Evolutionary conservation across 1,139 yeast species (phyloP).

Genomic region (Kluyveromyces marxianus): DNA sequence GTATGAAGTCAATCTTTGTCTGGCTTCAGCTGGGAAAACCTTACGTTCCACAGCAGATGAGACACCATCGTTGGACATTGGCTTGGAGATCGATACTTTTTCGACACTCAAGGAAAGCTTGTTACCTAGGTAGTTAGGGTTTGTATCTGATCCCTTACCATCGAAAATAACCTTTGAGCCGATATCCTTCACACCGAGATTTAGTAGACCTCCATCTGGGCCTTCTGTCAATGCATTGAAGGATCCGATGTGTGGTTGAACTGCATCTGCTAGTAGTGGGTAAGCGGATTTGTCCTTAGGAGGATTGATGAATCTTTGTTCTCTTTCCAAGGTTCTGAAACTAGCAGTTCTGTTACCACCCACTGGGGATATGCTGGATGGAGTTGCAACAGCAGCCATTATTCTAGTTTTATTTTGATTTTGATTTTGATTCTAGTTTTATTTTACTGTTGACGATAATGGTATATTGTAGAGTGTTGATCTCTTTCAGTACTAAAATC

Average conservation of each 20-base stretch:
- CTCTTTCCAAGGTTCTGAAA: slow-evolving; percentile 85
- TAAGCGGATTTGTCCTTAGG: slow-evolving; percentile 78
- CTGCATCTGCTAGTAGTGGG: slow-evolving; percentile 81
- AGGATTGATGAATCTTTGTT: slow-evolving; percentile 75
- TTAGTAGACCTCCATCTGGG: slow-evolving; percentile 72
- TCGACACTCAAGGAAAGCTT: slow-evolving; percentile 75
- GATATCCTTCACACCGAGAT: slow-evolving; percentile 80
- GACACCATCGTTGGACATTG: slow-evolving; percentile 70
- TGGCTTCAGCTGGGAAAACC: slow-evolving; percentile 80
- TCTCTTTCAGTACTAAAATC: no score
- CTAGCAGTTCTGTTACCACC: slow-evolving; percentile 34
- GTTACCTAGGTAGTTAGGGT: slow-evolving; percentile 63
- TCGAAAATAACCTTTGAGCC: slow-evolving; percentile 83
- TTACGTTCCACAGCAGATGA: slow-evolving; percentile 59
- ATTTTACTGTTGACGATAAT: no score
- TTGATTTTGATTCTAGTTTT: not conserved
- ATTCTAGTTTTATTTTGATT: not conserved
- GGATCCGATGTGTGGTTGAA: slow-evolving; percentile 91
- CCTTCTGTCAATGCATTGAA: slow-evolving; percentile 93
- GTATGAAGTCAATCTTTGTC: slow-evolving; percentile 81
- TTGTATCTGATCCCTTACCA: slow-evolving; percentile 36
- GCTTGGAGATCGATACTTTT: slow-evolving; percentile 79
- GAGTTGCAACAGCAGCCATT: slow-evolving; percentile 28
- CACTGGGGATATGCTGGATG: slow-evolving; percentile 10
- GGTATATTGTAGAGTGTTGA: no score